Conservation (phyloP, 768 basidiomycete genomes). For the Mycena crocata region DNA sequence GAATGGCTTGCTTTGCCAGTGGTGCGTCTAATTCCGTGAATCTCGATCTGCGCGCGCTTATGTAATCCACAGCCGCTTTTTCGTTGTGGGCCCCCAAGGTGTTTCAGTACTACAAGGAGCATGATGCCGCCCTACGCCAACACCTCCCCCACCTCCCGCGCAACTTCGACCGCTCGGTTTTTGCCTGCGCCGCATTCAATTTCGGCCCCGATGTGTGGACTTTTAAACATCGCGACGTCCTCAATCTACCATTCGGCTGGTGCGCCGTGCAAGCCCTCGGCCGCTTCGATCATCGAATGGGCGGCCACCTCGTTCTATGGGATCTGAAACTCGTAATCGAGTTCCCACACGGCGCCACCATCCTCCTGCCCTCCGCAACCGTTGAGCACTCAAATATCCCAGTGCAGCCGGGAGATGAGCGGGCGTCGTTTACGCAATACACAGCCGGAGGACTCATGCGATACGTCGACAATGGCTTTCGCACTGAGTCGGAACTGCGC, state of each 20-base stretch:
- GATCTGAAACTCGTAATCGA: constrained; percentile 40
- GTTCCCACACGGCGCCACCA: constrained; percentile 38
- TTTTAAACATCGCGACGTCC: constrained; percentile 39
- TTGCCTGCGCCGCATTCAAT: constrained; percentile 43
- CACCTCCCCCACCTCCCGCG: background rate
- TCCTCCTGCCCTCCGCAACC: constrained; percentile 44
- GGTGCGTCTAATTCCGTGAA: constrained; percentile 7
- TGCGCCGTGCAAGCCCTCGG: constrained; percentile 47
- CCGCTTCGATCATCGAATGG: constrained; percentile 37
- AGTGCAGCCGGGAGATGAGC: constrained; percentile 29
- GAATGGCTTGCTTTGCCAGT: constrained; percentile 29
- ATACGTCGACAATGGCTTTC: too few species aligned
- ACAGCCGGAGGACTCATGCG: constrained; percentile 40
- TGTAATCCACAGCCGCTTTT: constrained; percentile 12
- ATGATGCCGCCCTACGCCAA: background rate
- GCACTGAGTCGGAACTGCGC: constrained; percentile 10
- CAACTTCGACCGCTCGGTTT: constrained; percentile 38
- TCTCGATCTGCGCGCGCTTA: background rate
- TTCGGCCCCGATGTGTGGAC: constrained; percentile 37
- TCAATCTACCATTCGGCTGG: constrained; percentile 45
- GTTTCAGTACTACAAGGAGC: constrained; percentile 16
- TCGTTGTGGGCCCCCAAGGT: constrained; percentile 32
- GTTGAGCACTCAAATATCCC: constrained; percentile 41
- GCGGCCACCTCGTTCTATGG: constrained; percentile 48
- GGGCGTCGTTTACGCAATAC: constrained; percentile 42